Evolutionary conservation across 192 early-diverging fungal species (phyloP).

Genomic region (Bifiguratus adelaidae): DNA sequence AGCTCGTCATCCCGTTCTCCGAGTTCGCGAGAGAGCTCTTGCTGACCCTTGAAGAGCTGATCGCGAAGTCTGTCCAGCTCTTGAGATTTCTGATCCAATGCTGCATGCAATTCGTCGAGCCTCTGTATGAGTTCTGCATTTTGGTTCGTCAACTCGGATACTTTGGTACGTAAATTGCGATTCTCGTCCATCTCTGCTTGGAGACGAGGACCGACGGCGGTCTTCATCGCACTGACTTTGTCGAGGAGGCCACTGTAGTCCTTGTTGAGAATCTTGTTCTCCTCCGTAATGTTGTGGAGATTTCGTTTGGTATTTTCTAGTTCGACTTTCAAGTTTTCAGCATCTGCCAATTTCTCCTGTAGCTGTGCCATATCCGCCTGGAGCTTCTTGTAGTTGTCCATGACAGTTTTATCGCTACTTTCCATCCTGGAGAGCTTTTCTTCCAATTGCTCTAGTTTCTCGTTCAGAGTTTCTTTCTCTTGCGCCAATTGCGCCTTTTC

Average conservation of each 20-base stretch:
- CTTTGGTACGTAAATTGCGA: conserved; percentile 39
- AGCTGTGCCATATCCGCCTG: conserved; percentile 7
- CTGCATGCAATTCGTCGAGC: conserved; percentile 33
- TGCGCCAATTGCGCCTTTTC: conserved; percentile 36
- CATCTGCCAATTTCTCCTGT: conserved; percentile 2
- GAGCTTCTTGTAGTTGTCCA: too few relatives aligned
- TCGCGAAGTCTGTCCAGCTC: conserved; percentile 45
- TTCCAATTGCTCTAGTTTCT: conserved; percentile 9
- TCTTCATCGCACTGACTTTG: conserved; percentile 70
- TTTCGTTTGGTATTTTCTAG: conserved; percentile 6
- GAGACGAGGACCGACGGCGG: conserved; percentile 66
- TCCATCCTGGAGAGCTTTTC: too few relatives aligned
- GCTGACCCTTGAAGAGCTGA: conserved; percentile 49
- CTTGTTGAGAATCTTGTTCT: conserved; percentile 34
- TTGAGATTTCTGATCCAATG: conserved; percentile 26
- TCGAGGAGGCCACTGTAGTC: conserved; percentile 65
- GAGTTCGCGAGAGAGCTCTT: conserved; percentile 45
- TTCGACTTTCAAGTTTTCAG: background rate
- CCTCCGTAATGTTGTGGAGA: conserved; percentile 20
- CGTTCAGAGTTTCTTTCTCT: conserved; percentile 27
- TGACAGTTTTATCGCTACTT: background rate
- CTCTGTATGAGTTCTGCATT: conserved; percentile 46
- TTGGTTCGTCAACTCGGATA: conserved; percentile 41
- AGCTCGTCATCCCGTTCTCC: conserved; percentile 38
- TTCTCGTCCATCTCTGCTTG: conserved; percentile 71